Percentiles rank a stretch among this genome's conserved stretches.
Conservation (phyloP, 768 basidiomycete species). For the Leucosporidium creatinivorum region DNA sequence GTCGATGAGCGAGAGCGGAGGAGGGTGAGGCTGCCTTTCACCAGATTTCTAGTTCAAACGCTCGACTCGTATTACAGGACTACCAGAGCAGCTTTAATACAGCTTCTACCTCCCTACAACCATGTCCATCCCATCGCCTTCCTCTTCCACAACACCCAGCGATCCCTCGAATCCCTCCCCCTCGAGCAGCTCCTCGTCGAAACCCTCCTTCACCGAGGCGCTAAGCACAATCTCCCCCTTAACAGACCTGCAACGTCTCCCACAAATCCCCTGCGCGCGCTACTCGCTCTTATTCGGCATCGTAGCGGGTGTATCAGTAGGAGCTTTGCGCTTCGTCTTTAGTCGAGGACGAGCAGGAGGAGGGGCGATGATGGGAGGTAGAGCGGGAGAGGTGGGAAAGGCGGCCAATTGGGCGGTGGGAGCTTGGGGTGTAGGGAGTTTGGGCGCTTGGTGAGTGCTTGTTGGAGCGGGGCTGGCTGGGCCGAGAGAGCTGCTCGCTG, state of each 20-base stretch:
- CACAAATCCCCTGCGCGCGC: constrained; percentile 29
- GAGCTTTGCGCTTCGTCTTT: constrained; percentile 29
- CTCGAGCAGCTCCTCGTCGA: neutral
- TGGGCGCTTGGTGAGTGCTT: constrained; percentile 27
- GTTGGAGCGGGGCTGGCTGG: neutral
- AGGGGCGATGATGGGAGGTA: neutral
- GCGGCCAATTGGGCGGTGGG: constrained; percentile 34
- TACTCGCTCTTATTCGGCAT: constrained; percentile 29
- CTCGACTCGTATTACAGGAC: too few relatives aligned
- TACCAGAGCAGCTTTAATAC: too few relatives aligned
- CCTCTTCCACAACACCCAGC: neutral
- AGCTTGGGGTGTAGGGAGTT: constrained; percentile 25
- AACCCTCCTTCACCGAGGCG: constrained; percentile 21
- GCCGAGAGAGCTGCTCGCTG: too few relatives aligned
- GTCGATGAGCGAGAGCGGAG: too few relatives aligned
- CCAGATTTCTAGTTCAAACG: too few relatives aligned
- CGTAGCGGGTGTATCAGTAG: constrained; percentile 26
- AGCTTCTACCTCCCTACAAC: too few relatives aligned
- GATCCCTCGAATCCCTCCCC: neutral
- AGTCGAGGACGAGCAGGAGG: constrained; percentile 1
- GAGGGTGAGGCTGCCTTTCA: too few relatives aligned
- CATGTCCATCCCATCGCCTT: neutral
- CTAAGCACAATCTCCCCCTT: constrained; percentile 27
- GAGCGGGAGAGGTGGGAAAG: constrained; percentile 5
- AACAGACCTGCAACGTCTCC: constrained; percentile 27